Evolutionary conservation across 2,329 filamentous ascomycete species (phyloP).

Genomic region (Claviceps humidiphila): DNA sequence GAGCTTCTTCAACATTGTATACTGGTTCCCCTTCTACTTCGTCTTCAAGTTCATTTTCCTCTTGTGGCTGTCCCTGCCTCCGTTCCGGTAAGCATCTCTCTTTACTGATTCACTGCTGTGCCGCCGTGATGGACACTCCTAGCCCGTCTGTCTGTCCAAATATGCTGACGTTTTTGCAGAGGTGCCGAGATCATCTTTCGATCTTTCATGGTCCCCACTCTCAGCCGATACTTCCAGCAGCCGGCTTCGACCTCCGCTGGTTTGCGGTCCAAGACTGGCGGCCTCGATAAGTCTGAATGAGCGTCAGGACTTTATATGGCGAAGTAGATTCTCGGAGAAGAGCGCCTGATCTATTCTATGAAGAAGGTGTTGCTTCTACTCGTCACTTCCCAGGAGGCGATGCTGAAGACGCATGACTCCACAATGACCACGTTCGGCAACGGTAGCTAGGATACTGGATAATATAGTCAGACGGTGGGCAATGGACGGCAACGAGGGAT

Average conservation of each 20-base stretch:
- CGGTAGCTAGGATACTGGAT: not conserved
- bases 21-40: slow-evolving; percentile 99
- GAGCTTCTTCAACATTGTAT: slow-evolving; percentile 71
- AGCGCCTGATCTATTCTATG: not conserved
- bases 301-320: slow-evolving; percentile 2
- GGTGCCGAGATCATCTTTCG: slow-evolving; percentile 95
- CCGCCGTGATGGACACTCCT: not conserved
- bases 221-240: slow-evolving; percentile 77
- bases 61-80: slow-evolving; percentile 93
- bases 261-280: slow-evolving; percentile 78
- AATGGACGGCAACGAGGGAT: not conserved
- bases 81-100: slow-evolving; percentile 60
- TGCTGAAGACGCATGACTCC: not conserved
- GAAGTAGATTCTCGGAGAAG: not conserved
- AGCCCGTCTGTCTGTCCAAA: not conserved
- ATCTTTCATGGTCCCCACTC: slow-evolving; percentile 82
- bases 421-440: not conserved
- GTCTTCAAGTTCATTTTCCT: slow-evolving; percentile 98
- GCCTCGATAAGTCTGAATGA: slow-evolving; percentile 58
- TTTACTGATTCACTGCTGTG: not conserved
- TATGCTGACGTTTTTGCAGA: slow-evolving; percentile 30
- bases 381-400: not conserved
- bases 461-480: not conserved
- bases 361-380: not conserved
- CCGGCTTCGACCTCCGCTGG: slow-evolving; percentile 65